Base-by-base conservation (phyloP, 2,329 filamentous ascomycete species). In the Emmonsia crescens region DNA sequence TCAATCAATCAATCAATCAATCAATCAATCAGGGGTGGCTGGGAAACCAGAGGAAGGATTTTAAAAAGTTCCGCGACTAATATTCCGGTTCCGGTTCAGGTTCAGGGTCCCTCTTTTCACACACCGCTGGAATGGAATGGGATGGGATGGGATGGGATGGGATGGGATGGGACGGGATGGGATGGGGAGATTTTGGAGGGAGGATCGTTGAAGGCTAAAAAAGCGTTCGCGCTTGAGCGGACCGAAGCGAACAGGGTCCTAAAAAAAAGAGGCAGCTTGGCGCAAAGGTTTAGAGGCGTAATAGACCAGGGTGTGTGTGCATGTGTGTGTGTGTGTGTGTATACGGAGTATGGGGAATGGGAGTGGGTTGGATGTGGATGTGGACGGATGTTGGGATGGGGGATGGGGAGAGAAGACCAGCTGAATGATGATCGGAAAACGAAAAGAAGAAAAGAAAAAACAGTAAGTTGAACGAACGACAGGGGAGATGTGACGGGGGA, bases 81-180 rank as follows among this genome's bases (percentile, higher is more conserved):
- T n/a, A n/a, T n/a, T n/a, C n/a, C n/a, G n/a, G n/a, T n/a, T n/a
- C n/a, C n/a, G n/a, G n/a, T n/a, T n/a, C n/a, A n/a, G n/a, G n/a
- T 44, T 46, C 55, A 57, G 55, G 55, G 55, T 57, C 55, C 44
- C 10, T 12, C 9, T 2, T 2, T 16, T 14, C 51, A 21, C 51
- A 38, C 55, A 57, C 55, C 55, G 55, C 55, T 44, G 55, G 27
- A 57, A 57, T 44, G n/a, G n/a, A n/a, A n/a, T n/a, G n/a, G n/a
- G n/a, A n/a, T n/a, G n/a, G n/a, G n/a, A n/a, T n/a, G n/a, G n/a
- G n/a, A n/a, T n/a, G n/a, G n/a, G n/a, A n/a, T n/a, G n/a, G n/a
- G n/a, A n/a, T n/a, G n/a, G n/a, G n/a, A n/a, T n/a, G n/a, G n/a
- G n/a, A n/a, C n/a, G n/a, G n/a, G n/a, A n/a, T n/a, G n/a, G n/a